phyloP scores from a whole-genome alignment of 768 basidiomycete species.

The Tubosaeta sp. region DNA sequence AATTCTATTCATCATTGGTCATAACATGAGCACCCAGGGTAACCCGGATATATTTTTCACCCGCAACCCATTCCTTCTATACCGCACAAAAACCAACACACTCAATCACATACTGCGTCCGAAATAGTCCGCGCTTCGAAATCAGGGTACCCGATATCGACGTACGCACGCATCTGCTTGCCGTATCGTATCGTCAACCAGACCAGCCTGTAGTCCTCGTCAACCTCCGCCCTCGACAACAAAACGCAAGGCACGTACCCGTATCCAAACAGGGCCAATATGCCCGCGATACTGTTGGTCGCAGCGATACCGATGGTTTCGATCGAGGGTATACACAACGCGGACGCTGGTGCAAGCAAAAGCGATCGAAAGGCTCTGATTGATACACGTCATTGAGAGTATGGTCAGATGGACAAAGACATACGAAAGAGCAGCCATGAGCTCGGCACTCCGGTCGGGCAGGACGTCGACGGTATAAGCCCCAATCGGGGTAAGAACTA shows the following conservation, averaged over 20 bases:
- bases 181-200: conserved; percentile 54
- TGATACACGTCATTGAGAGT: not conserved
- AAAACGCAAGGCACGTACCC: conserved; percentile 36
- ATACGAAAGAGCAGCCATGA: conserved; percentile 53
- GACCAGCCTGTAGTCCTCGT: conserved; percentile 38
- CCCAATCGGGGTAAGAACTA: conserved; percentile 50
- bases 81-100: not conserved
- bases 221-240: not conserved
- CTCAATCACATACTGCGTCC: not conserved
- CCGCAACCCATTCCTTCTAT: not conserved
- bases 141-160: conserved; percentile 51
- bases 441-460: conserved; percentile 58
- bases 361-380: conserved; percentile 22
- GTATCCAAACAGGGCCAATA: conserved; percentile 48
- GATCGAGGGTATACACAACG: conserved; percentile 38
- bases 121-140: conserved; percentile 1
- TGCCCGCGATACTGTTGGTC: conserved; percentile 46
- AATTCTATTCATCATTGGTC: no score
- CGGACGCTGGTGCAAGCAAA: conserved; percentile 12
- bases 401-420: conserved; percentile 14
- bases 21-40: not conserved
- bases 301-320: conserved; percentile 46
- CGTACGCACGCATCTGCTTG: conserved; percentile 50
- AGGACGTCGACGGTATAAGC: conserved; percentile 60
- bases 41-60: not conserved